phyloP scores from a whole-genome alignment of 495 filamentous ascomycete genomes.

The Xylaria nigripes region DNA sequence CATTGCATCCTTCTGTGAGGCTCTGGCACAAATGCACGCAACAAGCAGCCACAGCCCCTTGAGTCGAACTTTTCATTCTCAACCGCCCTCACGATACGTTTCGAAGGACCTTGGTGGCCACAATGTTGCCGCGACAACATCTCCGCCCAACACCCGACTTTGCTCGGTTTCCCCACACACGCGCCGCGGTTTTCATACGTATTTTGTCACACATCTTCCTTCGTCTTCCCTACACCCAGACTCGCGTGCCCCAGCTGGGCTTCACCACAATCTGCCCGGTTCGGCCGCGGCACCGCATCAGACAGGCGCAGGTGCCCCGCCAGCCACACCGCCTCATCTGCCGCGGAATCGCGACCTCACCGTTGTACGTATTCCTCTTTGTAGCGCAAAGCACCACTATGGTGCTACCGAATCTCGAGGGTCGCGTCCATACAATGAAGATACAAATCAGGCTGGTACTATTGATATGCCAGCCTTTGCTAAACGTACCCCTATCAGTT shows the following conservation, averaged over 20 bases:
- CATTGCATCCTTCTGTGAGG: slow-evolving; percentile 41
- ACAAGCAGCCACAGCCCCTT: slow-evolving; percentile 3
- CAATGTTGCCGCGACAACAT: slow-evolving; percentile 4
- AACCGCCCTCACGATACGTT: slow-evolving; percentile 4
- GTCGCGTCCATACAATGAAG: slow-evolving; percentile 80
- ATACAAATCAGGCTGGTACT: slow-evolving; percentile 89
- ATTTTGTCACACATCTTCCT: slow-evolving; percentile 92
- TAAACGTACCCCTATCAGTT: slow-evolving; percentile 62
- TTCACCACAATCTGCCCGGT: slow-evolving; percentile 75
- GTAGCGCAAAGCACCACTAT: slow-evolving; percentile 92
- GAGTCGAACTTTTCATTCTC: slow-evolving; percentile 10
- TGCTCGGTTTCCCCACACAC: slow-evolving; percentile 13
- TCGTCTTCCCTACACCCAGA: slow-evolving; percentile 91
- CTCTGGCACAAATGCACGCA: slow-evolving; percentile 11
- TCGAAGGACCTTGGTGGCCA: slow-evolving; percentile 2
- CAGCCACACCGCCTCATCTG: slow-evolving; percentile 48
- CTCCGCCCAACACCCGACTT: slow-evolving; percentile 9
- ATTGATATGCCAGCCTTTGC: slow-evolving; percentile 90
- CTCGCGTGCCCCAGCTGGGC: slow-evolving; percentile 50
- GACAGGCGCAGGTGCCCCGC: slow-evolving; percentile 40
- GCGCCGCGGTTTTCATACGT: slow-evolving; percentile 74
- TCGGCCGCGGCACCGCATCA: slow-evolving; percentile 75
- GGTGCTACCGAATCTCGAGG: slow-evolving; percentile 73
- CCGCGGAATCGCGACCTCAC: slow-evolving; percentile 66
- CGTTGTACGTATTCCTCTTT: slow-evolving; percentile 94